These are phyloP conservation scores for Thraustotheca clavata DNA, from an alignment of 352 stramenopile genomes.

Conservation along the genomic window DNA sequence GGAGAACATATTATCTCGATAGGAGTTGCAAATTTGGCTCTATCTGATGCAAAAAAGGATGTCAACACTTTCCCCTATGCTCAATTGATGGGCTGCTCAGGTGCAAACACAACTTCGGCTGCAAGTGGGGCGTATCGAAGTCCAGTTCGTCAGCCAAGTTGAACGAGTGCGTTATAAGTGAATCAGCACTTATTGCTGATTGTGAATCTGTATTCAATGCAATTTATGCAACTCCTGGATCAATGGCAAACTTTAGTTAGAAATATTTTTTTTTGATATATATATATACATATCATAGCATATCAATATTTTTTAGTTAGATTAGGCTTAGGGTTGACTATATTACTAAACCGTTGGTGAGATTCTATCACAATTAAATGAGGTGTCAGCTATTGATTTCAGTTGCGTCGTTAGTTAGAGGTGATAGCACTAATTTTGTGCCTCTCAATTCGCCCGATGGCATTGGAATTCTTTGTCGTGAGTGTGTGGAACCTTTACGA, in stretches of 20 bases:
- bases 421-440: too few species aligned
- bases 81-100: slow-evolving; percentile 27
- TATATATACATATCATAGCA: too few species aligned
- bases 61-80: background rate
- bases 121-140: slow-evolving; percentile 30
- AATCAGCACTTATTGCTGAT: background rate
- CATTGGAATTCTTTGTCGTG: background rate
- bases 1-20: slow-evolving; percentile 1
- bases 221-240: background rate
- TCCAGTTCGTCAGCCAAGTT: background rate
- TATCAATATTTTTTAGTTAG: too few species aligned
- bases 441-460: too few species aligned
- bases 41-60: background rate
- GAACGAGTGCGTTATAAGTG: background rate
- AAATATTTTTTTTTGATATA: too few species aligned
- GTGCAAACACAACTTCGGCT: slow-evolving; percentile 21
- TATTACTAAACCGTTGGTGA: too few species aligned
- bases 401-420: too few species aligned
- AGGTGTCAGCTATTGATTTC: too few species aligned
- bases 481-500: background rate
- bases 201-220: background rate
- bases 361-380: too few species aligned
- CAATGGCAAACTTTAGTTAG: too few species aligned
- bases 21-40: slow-evolving; percentile 6
- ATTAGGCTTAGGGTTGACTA: too few species aligned